phyloP scores from a whole-genome alignment of 805 yeast species.

The Starmerella lactis-condensi region DNA sequence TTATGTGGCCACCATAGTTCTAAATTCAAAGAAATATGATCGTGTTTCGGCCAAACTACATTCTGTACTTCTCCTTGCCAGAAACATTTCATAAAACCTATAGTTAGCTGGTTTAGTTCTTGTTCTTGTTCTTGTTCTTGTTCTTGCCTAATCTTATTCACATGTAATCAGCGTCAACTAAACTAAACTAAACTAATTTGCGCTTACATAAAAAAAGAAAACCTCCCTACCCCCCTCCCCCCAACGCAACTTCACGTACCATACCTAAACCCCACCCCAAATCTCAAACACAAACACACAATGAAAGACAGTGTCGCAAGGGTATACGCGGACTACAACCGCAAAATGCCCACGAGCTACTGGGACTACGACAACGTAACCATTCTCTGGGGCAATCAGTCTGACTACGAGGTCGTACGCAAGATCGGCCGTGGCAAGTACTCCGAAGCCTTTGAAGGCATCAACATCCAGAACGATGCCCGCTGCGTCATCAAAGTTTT shows the following conservation, averaged over 20 bases:
- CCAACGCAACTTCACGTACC: too few relatives aligned
- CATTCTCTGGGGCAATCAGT: conserved; percentile 69
- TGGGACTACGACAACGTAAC: conserved; percentile 66
- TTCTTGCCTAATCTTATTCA: too few relatives aligned
- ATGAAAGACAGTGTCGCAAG: conserved; percentile 37
- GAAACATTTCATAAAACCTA: conserved; percentile 10
- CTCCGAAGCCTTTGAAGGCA: conserved; percentile 81
- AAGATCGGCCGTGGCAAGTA: conserved; percentile 87
- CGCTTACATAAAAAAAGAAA: too few relatives aligned
- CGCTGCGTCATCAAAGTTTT: conserved; percentile 75
- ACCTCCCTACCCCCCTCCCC: too few relatives aligned
- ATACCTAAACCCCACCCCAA: too few relatives aligned
- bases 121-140: too few relatives aligned
- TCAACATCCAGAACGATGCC: conserved; percentile 37
- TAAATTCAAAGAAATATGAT: conserved; percentile 1
- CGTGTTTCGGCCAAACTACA: conserved; percentile 12
- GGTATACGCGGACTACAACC: conserved; percentile 68
- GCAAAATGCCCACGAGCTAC: conserved; percentile 54
- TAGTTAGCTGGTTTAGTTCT: too few relatives aligned
- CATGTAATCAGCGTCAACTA: too few relatives aligned
- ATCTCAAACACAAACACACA: too few relatives aligned
- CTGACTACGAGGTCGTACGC: conserved; percentile 65
- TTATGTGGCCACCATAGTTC: conserved; percentile 8
- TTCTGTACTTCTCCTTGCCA: conserved; percentile 11
- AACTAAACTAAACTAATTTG: too few relatives aligned